Evolutionary conservation across 2,329 filamentous ascomycete species (phyloP).

Genomic region (Chaetomium globosum): DNA sequence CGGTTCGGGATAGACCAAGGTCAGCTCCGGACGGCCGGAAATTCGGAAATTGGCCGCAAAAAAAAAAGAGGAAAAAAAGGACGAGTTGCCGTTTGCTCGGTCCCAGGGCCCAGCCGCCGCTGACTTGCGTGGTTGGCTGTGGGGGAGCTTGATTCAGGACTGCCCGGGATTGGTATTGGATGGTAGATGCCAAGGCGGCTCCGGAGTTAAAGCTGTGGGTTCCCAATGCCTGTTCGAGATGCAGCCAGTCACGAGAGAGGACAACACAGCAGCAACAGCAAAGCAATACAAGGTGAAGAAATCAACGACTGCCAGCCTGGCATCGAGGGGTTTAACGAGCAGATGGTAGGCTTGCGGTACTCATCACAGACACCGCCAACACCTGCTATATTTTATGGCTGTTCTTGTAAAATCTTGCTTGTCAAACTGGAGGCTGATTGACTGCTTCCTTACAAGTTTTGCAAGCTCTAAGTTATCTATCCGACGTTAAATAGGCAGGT

Average conservation of each 20-base stretch:
- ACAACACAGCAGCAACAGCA: constrained; percentile 1
- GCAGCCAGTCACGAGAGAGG: background rate
- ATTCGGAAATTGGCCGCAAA: constrained; percentile 20
- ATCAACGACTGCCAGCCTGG: background rate
- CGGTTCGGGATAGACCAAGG: background rate
- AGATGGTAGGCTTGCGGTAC: background rate
- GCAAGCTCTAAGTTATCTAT: too few species aligned
- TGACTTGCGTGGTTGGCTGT: constrained; percentile 18
- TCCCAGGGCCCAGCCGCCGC: constrained; percentile 27
- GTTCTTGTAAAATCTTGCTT: background rate
- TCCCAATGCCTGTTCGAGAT: constrained; percentile 13
- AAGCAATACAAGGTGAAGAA: background rate
- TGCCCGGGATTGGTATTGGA: constrained; percentile 8
- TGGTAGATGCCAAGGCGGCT: constrained; percentile 27
- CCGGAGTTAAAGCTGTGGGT: constrained; percentile 17
- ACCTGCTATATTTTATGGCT: background rate
- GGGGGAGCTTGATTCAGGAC: constrained; percentile 10
- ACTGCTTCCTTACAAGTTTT: background rate
- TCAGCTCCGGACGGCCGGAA: constrained; percentile 24
- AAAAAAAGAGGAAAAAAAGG: constrained; percentile 17
- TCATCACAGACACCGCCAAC: constrained; percentile 10
- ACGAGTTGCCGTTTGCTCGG: constrained; percentile 27
- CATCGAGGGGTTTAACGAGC: background rate
- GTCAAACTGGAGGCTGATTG: background rate
- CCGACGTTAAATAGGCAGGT: too few species aligned